A percentile compares a stretch with the other conserved stretches of the same genome.
phyloP scores from a whole-genome alignment of 495 filamentous ascomycete genomes.

The Aspergillus mulundensis region DNA sequence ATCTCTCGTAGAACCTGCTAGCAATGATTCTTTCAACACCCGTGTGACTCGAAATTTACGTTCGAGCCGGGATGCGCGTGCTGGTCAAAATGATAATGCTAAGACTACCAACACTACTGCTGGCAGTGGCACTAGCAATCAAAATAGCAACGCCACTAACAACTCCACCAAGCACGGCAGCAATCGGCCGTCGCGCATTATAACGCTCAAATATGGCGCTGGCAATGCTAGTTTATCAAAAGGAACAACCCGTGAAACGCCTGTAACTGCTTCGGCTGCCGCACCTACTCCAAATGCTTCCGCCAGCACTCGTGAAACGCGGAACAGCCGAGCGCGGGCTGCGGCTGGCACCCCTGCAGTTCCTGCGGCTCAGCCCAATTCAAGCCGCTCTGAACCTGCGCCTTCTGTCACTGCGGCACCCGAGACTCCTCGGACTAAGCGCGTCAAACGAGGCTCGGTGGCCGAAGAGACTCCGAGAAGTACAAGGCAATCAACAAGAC shows the following conservation, averaged over 20 bases:
- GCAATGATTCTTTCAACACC: slow-evolving; percentile 16
- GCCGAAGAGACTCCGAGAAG: slow-evolving; percentile 26
- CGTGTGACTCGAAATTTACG: slow-evolving; percentile 26
- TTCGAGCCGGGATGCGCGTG: slow-evolving; percentile 24
- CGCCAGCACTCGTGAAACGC: slow-evolving; percentile 22
- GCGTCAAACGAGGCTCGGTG: slow-evolving; percentile 17
- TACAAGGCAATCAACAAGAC: slow-evolving; percentile 35
- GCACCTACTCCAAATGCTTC: slow-evolving; percentile 1
- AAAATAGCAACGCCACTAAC: slow-evolving; percentile 9
- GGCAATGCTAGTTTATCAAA: slow-evolving; percentile 10
- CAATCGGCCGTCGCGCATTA: slow-evolving; percentile 22
- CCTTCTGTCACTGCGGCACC: slow-evolving; percentile 24
- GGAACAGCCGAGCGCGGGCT: slow-evolving; percentile 23
- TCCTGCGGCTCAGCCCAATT: slow-evolving; percentile 15
- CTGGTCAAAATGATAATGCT: slow-evolving; percentile 17
- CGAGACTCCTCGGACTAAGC: slow-evolving; percentile 34
- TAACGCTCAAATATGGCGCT: slow-evolving; percentile 22
- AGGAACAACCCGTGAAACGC: slow-evolving; percentile 3
- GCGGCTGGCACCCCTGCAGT: slow-evolving; percentile 14
- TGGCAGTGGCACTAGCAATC: slow-evolving; percentile 7
- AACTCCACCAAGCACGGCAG: slow-evolving; percentile 9
- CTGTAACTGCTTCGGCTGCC: slow-evolving; percentile 1
- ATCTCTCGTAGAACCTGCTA: slow-evolving; percentile 11
- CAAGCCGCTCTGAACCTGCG: slow-evolving; percentile 12
- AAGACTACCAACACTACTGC: slow-evolving; percentile 11